Conservation (phyloP, 352 stramenopile genomes). For the Globisporangium cylindrosporum region DNA sequence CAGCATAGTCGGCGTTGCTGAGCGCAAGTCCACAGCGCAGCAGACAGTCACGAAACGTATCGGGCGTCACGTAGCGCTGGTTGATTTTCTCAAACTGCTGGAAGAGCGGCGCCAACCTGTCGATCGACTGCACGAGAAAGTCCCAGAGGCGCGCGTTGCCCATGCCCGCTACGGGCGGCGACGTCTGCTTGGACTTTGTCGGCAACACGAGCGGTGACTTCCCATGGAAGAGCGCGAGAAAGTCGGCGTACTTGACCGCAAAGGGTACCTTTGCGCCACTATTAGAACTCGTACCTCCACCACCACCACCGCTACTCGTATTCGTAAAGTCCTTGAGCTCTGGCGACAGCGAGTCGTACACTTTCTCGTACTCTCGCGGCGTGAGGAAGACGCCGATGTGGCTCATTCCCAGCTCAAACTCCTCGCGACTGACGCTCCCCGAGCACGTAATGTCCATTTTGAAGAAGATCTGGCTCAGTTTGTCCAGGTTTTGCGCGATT, state of each 20-base stretch:
- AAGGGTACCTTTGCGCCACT: slow-evolving; percentile 15
- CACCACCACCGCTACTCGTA: neutral
- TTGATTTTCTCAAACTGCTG: slow-evolving; percentile 53
- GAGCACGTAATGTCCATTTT: slow-evolving; percentile 79
- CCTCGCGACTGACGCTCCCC: slow-evolving; percentile 54
- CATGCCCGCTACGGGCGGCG: slow-evolving; percentile 40
- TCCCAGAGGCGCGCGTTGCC: slow-evolving; percentile 63
- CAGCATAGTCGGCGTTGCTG: slow-evolving; percentile 70
- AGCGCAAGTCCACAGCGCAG: slow-evolving; percentile 53
- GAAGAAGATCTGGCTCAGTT: slow-evolving; percentile 71
- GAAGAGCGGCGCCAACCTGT: slow-evolving; percentile 52
- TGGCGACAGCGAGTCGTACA: slow-evolving; percentile 50
- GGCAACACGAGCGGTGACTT: slow-evolving; percentile 29
- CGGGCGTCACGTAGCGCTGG: slow-evolving; percentile 45
- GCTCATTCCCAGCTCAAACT: slow-evolving; percentile 67
- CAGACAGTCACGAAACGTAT: slow-evolving; percentile 65
- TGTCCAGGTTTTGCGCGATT: slow-evolving; percentile 52
- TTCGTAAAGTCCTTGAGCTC: slow-evolving; percentile 29
- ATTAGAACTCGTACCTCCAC: neutral
- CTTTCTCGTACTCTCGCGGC: slow-evolving; percentile 53
- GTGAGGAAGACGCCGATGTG: slow-evolving; percentile 78
- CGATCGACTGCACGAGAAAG: slow-evolving; percentile 41
- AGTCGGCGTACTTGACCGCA: slow-evolving; percentile 60
- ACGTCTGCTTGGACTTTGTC: slow-evolving; percentile 38
- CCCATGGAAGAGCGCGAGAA: slow-evolving; percentile 46